Base-by-base conservation (phyloP, 1,284 basidiomycete species). In the Termitomyces sp. region DNA sequence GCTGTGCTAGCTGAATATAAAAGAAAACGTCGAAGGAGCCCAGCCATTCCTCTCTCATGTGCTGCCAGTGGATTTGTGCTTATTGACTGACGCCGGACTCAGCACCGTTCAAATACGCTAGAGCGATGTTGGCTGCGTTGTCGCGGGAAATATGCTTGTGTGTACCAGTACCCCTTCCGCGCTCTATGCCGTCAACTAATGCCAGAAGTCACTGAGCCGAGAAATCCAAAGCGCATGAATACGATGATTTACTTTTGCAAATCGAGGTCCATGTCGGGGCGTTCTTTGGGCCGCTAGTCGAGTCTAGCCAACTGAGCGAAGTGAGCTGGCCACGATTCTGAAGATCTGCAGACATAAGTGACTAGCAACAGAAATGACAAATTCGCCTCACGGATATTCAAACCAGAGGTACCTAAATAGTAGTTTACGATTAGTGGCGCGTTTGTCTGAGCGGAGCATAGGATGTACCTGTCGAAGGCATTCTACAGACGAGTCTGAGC, bases 301-400 rank as follows among this genome's bases (percentile, higher is more conserved):
- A 71, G 43, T 85, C 81, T 28, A 70, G 61, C 83, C 84, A 87
- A 61, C 74, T 80, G 24, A 86, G 71, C 30, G 76, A 63, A 28
- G 75, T 47, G 26, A 72, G 62, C 36, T 69, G 69, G 12, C 70
- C 70, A 48, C 66, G 67, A 19, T 65, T 66, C 64, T 86, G 83
- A 24, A 88, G 71, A 64, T 82, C 85, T 86, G 36, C 21, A 51
- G 21, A 36, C 31, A 52, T 48, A n/a, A 54, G 45, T 61, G 21
- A 58, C 43, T n/a, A 53, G 28, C 45, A 57, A 43, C 9, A 33
- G 39, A 49, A 12, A 41, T 19, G 21, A 13, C 26, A 38, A 41
- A 19, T 24, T 42, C 13, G 33, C 56, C 65, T 42, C 53, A 79
- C 80, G 76, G 45, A 72, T 73, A 62, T 82, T 82, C 38, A 83